Evolutionary conservation across 2,329 filamentous ascomycete species (phyloP).

Genomic region (Microcyclospora tardicrescens): DNA sequence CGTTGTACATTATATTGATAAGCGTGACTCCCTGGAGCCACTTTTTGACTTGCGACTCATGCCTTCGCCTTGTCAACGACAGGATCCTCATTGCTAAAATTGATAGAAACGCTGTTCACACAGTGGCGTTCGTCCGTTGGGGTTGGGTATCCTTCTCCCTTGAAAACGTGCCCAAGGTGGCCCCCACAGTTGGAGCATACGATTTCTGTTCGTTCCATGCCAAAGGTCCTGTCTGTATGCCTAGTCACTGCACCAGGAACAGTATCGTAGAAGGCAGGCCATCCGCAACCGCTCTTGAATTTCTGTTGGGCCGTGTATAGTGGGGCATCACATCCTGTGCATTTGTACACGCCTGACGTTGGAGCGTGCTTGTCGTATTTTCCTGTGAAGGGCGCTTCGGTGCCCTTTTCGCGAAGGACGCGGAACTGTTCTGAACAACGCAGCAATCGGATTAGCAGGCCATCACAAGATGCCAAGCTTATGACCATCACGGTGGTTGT

Average conservation of each 20-base stretch:
- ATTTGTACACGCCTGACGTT: slow-evolving; percentile 65
- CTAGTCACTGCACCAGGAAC: slow-evolving; percentile 80
- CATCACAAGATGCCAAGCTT: not conserved
- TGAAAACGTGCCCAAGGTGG: slow-evolving; percentile 82
- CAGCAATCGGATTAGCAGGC: not conserved
- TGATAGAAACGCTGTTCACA: slow-evolving; percentile 85
- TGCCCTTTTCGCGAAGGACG: slow-evolving; percentile 82
- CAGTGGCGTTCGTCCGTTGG: slow-evolving; percentile 95
- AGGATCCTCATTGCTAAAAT: slow-evolving; percentile 57
- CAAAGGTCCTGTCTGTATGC: slow-evolving; percentile 61
- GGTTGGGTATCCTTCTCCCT: slow-evolving; percentile 69
- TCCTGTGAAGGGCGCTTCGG: slow-evolving; percentile 67
- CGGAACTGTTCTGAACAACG: slow-evolving; percentile 78
- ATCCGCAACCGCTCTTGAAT: slow-evolving; percentile 91
- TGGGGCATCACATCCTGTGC: slow-evolving; percentile 72
- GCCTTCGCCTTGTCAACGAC: slow-evolving; percentile 26
- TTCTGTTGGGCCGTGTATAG: slow-evolving; percentile 91
- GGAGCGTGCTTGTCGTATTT: slow-evolving; percentile 81
- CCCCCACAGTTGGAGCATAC: slow-evolving; percentile 90
- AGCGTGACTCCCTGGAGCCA: too few relatives aligned
- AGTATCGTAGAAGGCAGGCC: slow-evolving; percentile 96
- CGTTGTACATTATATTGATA: too few relatives aligned
- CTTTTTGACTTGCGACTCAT: not conserved
- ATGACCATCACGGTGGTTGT: slow-evolving; percentile 28
- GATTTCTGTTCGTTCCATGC: slow-evolving; percentile 84